A percentile compares a stretch with the other conserved stretches of the same genome.
phyloP scores from a whole-genome alignment of 495 filamentous ascomycete species.

The Eremomyces bilateralis region DNA sequence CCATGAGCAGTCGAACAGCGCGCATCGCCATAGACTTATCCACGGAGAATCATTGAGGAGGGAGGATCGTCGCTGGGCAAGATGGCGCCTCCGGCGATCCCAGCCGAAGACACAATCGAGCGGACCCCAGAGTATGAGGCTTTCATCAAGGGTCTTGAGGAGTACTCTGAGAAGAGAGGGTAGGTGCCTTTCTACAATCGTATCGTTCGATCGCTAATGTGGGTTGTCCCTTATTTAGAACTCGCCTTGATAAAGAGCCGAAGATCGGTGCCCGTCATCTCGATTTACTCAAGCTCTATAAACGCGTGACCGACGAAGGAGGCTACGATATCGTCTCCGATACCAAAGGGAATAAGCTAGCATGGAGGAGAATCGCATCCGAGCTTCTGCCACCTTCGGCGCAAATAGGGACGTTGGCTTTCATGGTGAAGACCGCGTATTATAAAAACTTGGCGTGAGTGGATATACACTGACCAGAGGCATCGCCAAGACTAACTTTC shows the following conservation, averaged over 20 bases:
- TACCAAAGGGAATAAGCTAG: constrained; percentile 49
- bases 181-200: constrained; percentile 11
- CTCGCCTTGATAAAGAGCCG: constrained; percentile 47
- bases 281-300: constrained; percentile 49
- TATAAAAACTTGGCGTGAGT: constrained; percentile 54
- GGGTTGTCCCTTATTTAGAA: constrained; percentile 29
- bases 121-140: constrained; percentile 40
- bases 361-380: constrained; percentile 50
- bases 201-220: constrained; percentile 2
- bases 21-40: too few relatives aligned
- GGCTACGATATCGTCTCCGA: constrained; percentile 54
- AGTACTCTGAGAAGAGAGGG: constrained; percentile 51
- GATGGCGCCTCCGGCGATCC: too few relatives aligned
- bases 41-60: too few relatives aligned
- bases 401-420: constrained; percentile 49
- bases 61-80: too few relatives aligned
- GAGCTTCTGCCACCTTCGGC: constrained; percentile 38
- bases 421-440: constrained; percentile 57
- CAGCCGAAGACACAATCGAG: too few relatives aligned
- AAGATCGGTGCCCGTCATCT: constrained; percentile 48
- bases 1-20: too few relatives aligned
- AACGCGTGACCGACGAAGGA: constrained; percentile 42
- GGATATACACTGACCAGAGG: too few relatives aligned
- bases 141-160: constrained; percentile 42
- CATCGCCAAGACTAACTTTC: too few relatives aligned